phyloP scores from a whole-genome alignment of 768 basidiomycete genomes.

The Suillus americanus region DNA sequence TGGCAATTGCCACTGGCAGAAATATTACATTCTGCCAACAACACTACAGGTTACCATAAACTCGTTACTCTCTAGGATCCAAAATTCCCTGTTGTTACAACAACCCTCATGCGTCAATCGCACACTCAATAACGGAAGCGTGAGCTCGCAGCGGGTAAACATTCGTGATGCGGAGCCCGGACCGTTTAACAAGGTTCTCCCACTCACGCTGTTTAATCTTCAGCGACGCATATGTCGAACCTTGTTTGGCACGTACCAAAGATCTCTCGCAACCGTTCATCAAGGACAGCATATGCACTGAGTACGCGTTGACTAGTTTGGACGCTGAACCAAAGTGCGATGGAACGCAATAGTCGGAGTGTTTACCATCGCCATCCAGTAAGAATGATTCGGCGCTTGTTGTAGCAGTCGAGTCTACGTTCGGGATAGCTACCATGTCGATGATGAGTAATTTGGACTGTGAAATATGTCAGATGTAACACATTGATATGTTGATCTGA shows the following conservation, averaged over 20 bases:
- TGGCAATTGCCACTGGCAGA: too few species aligned
- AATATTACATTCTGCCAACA: too few species aligned
- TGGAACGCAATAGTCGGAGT: background rate
- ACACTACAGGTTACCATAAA: too few species aligned
- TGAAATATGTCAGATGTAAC: background rate
- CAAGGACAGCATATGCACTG: background rate
- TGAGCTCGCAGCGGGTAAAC: slow-evolving; percentile 1
- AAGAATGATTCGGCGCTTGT: background rate
- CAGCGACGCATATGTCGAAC: background rate
- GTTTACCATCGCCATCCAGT: background rate
- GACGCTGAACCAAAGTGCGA: slow-evolving; percentile 1
- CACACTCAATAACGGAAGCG: slow-evolving; percentile 1
- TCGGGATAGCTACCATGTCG: background rate
- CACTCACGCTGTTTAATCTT: background rate
- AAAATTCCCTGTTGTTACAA: background rate
- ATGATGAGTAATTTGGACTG: slow-evolving; percentile 5
- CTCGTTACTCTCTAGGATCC: too few species aligned
- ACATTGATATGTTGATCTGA: background rate
- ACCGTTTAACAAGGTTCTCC: background rate
- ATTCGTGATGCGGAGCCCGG: background rate
- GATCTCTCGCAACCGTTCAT: slow-evolving; percentile 2
- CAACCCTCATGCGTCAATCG: background rate
- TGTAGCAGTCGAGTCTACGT: background rate
- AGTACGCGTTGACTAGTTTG: background rate
- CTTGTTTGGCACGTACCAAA: background rate